These are phyloP conservation scores for Gracilaria vermiculophylla DNA, from an alignment of 23 red algal genomes.

Conservation along the genomic window DNA sequence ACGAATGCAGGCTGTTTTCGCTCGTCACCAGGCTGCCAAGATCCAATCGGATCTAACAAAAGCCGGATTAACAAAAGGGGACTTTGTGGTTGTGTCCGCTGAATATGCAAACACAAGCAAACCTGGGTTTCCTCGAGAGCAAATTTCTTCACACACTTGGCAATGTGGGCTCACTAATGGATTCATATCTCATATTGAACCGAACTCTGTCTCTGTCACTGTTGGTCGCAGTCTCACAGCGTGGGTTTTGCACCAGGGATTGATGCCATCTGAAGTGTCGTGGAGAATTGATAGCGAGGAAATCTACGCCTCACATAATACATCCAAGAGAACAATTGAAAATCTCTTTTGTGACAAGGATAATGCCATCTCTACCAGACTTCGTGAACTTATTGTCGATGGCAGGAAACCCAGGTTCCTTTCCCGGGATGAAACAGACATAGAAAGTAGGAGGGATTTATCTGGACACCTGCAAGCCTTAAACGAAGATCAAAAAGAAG, in stretches of 20 bases:
- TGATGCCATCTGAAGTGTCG: not conserved
- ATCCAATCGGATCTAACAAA: not conserved
- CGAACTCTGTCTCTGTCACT: not conserved
- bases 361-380: not conserved
- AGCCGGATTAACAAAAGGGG: slow-evolving; percentile 25
- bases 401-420: slow-evolving; percentile 36
- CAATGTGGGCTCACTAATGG: slow-evolving; percentile 64
- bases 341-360: slow-evolving; percentile 49
- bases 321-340: slow-evolving; percentile 65
- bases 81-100: slow-evolving; percentile 73
- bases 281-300: slow-evolving; percentile 85
- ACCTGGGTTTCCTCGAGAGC: not conserved
- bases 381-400: slow-evolving; percentile 69
- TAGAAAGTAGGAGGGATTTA: not conserved
- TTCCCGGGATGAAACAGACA: not conserved
- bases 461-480: not conserved
- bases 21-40: not conserved
- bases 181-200: slow-evolving; percentile 32
- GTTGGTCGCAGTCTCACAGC: slow-evolving; percentile 41
- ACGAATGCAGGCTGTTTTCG: not conserved
- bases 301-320: slow-evolving; percentile 61
- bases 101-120: slow-evolving; percentile 17
- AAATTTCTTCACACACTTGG: not conserved
- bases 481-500: slow-evolving; percentile 47
- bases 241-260: slow-evolving; percentile 20